These are phyloP conservation scores for Pisolithus tinctorius DNA, from an alignment of 768 basidiomycete species.

Conservation along the genomic window DNA sequence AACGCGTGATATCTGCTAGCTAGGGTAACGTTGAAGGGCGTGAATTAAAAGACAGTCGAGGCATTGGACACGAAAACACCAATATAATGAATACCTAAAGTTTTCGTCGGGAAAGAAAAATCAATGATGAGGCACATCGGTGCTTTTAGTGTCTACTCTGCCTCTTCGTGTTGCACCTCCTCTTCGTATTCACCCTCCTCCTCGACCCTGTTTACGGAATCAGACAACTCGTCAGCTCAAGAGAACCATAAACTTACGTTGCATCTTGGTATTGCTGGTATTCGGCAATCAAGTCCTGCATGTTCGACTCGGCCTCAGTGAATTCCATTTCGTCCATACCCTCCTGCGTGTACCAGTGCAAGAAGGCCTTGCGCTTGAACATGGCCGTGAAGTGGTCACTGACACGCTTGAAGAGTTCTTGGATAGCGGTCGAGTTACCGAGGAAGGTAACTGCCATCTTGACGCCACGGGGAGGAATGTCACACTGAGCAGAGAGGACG, in stretches of 20 bases:
- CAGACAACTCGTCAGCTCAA: not conserved
- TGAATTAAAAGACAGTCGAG: constrained; percentile 25
- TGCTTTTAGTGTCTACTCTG: constrained; percentile 35
- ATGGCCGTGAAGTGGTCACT: constrained; percentile 98
- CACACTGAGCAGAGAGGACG: constrained; percentile 95
- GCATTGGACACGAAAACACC: constrained; percentile 25
- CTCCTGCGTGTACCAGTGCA: constrained; percentile 99
- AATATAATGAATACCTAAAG: constrained; percentile 29
- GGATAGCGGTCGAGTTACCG: constrained; percentile 95
- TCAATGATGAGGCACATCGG: constrained; percentile 11
- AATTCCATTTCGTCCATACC: constrained; percentile 99
- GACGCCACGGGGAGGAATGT: constrained; percentile 90
- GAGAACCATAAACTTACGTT: constrained; percentile 51
- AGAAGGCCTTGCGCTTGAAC: constrained; percentile 98
- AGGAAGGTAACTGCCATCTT: constrained; percentile 98
- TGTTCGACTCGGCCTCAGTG: constrained; percentile 98
- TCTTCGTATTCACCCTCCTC: constrained; percentile 90
- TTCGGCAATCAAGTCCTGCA: constrained; percentile 97
- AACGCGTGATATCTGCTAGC: constrained; percentile 12
- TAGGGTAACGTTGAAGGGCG: constrained; percentile 23
- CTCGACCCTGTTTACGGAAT: constrained; percentile 49
- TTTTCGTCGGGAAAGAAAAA: constrained; percentile 25
- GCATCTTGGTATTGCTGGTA: constrained; percentile 97
- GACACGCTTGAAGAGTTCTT: constrained; percentile 98
- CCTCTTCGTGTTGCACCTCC: constrained; percentile 56